Conservation (phyloP, 805 yeast species). For the Starmerella scarabaei region DNA sequence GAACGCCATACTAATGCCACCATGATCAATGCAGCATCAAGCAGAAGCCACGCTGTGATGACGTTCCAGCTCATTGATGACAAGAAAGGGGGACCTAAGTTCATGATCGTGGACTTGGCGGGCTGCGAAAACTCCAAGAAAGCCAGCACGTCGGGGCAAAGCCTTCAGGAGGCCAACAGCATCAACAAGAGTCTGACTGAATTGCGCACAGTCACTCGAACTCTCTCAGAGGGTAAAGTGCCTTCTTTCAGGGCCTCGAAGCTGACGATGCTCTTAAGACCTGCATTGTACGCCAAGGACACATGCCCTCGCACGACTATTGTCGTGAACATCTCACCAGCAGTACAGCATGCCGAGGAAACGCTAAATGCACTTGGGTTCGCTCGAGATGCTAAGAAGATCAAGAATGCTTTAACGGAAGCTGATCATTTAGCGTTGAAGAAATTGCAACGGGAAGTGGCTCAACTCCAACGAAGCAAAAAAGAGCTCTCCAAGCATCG, state of each 20-base stretch:
- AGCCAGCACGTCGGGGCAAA: slow-evolving; percentile 62
- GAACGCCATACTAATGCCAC: slow-evolving; percentile 48
- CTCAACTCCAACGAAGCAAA: not conserved
- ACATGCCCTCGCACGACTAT: slow-evolving; percentile 29
- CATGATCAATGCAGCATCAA: slow-evolving; percentile 56
- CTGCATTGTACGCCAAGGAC: slow-evolving; percentile 60
- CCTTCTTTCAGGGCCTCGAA: slow-evolving; percentile 71
- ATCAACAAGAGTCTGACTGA: slow-evolving; percentile 67
- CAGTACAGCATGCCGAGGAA: slow-evolving; percentile 42
- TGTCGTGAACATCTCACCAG: slow-evolving; percentile 60
- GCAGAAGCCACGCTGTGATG: slow-evolving; percentile 73
- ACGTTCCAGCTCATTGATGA: slow-evolving; percentile 35
- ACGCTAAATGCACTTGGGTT: slow-evolving; percentile 61
- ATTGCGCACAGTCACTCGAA: slow-evolving; percentile 64
- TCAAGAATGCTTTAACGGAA: not conserved
- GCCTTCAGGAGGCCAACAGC: slow-evolving; percentile 67
- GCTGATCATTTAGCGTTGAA: not conserved
- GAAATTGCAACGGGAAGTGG: not conserved
- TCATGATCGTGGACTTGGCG: slow-evolving; percentile 71
- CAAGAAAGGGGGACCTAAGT: slow-evolving; percentile 30
- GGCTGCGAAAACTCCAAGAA: slow-evolving; percentile 71
- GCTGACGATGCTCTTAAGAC: slow-evolving; percentile 61
- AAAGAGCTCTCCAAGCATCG: not conserved
- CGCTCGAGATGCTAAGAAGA: slow-evolving; percentile 46
- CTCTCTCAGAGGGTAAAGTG: slow-evolving; percentile 43